Conservation (phyloP, 1,284 basidiomycete genomes). For the Ceratorhiza oryzae-sativae region DNA sequence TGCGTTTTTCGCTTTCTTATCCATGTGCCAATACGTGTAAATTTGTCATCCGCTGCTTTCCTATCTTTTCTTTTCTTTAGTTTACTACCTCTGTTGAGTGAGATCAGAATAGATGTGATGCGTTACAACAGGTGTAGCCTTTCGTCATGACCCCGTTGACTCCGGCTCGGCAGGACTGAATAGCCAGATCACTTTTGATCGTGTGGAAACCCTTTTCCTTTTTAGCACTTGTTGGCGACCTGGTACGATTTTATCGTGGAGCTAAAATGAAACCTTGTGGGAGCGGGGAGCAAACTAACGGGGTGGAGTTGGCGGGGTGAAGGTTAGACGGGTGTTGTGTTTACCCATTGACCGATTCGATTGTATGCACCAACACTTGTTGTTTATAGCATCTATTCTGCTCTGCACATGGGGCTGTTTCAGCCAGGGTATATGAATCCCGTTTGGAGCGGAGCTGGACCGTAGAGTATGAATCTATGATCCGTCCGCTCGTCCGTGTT, state of each 20-base stretch:
- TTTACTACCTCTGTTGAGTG: slow-evolving; percentile 22
- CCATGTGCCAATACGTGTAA: slow-evolving; percentile 35
- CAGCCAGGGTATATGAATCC: neutral
- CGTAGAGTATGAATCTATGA: neutral
- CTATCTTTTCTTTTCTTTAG: slow-evolving; percentile 15
- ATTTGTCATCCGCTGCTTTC: slow-evolving; percentile 30
- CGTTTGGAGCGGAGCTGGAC: neutral
- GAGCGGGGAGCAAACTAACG: too few relatives aligned
- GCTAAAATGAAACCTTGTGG: too few relatives aligned
- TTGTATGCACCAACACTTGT: too few relatives aligned
- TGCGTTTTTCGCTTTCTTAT: slow-evolving; percentile 23
- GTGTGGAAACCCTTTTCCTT: too few relatives aligned
- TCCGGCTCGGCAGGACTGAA: neutral
- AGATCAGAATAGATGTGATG: slow-evolving; percentile 38
- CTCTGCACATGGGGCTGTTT: neutral
- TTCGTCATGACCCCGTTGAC: neutral
- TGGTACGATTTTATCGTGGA: too few relatives aligned
- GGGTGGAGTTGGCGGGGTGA: too few relatives aligned
- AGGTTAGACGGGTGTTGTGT: too few relatives aligned
- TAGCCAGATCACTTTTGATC: neutral
- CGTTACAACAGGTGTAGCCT: neutral
- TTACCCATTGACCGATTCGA: too few relatives aligned
- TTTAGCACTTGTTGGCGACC: too few relatives aligned
- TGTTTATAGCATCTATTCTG: neutral
- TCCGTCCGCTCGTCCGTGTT: neutral